Evolutionary conservation across 2,329 filamentous ascomycete genomes (phyloP).

Genomic region (Penicillium sp.): DNA sequence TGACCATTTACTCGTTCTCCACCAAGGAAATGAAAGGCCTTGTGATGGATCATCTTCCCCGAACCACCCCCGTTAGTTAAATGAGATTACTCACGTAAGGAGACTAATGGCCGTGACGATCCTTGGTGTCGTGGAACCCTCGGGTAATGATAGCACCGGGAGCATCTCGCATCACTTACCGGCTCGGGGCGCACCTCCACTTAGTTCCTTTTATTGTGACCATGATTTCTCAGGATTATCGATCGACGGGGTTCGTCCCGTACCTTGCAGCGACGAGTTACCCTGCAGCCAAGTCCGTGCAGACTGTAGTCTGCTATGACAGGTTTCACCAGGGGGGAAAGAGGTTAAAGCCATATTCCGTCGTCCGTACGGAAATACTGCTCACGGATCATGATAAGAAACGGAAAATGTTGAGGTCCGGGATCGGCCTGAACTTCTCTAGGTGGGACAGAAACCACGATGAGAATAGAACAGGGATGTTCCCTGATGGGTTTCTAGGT

Average conservation of each 20-base stretch:
- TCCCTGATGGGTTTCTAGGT: not conserved
- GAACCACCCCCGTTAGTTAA: conserved; percentile 5
- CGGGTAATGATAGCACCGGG: not conserved
- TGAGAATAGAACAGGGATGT: conserved; percentile 5
- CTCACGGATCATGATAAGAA: no score
- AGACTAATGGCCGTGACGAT: not conserved
- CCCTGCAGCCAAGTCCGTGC: conserved; percentile 25
- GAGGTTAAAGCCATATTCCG: not conserved
- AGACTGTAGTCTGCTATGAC: conserved; percentile 4
- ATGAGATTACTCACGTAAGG: conserved; percentile 6
- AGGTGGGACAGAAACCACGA: conserved; percentile 13
- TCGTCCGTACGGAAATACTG: no score
- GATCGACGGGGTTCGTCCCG: conserved; percentile 28
- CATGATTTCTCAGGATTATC: conserved; percentile 1
- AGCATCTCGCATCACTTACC: not conserved
- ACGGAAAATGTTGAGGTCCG: no score
- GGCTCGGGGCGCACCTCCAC: conserved; percentile 5
- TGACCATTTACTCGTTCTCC: not conserved
- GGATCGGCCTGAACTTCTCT: not conserved
- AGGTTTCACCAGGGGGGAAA: conserved; percentile 11
- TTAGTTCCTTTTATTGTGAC: not conserved
- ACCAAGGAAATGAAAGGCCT: not conserved
- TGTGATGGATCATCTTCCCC: conserved; percentile 9
- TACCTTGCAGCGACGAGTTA: conserved; percentile 27
- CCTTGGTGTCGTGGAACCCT: not conserved